Evolutionary conservation across 2,329 filamentous ascomycete species (phyloP), one percentile per base, ranked within the genome.

Genomic region (Stagonosporopsis vannaccii): DNA sequence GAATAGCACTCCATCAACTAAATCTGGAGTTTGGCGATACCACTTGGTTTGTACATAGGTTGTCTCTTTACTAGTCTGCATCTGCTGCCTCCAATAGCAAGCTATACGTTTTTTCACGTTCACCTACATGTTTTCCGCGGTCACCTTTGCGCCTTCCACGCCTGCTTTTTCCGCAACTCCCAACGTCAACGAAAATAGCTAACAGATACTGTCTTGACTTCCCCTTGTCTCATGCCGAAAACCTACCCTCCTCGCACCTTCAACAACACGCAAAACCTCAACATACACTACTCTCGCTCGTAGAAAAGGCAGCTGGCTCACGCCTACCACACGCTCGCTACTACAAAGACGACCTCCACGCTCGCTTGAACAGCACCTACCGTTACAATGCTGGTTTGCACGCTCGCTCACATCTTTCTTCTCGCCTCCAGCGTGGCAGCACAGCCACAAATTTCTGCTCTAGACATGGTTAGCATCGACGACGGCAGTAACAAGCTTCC

Each of bases 1-100:
- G 42, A n/a, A 43, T 32, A 45, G 56, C 56, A 61, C 60, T 50
- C 51, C 52, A 52, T 32, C 52, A 51, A 51, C 56, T 55, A 54
- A 49, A 22, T 42, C 49, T 56, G 67, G 58, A 63, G 67, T 67
- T 51, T 50, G 60, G 51, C 40, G 51, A 59, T 63, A 58, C 56
- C 36, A 56, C 33, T 23, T 45, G 51, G 33, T 43, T 54, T 65
- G 56, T 62, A 51, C 50, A 64, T 62, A 67, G 39, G 54, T 47
- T 30, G 58, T 51, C 51, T 59, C 35, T 44, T 40, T 37, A 50
- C 22, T 36, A 41, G 17, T 43, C 25, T 43, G 42, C 48, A 40
- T 43, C 32, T 47, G 23, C 40, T 47, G 28, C 17, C 25, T 51
- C 57, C 43, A 58, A 60, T 56, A 60, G 56, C 35, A 51, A 42